Evolutionary conservation across 495 filamentous ascomycete genomes (phyloP), one percentile per base, ranked within the genome.

Genomic region (Trichoderma virens): DNA sequence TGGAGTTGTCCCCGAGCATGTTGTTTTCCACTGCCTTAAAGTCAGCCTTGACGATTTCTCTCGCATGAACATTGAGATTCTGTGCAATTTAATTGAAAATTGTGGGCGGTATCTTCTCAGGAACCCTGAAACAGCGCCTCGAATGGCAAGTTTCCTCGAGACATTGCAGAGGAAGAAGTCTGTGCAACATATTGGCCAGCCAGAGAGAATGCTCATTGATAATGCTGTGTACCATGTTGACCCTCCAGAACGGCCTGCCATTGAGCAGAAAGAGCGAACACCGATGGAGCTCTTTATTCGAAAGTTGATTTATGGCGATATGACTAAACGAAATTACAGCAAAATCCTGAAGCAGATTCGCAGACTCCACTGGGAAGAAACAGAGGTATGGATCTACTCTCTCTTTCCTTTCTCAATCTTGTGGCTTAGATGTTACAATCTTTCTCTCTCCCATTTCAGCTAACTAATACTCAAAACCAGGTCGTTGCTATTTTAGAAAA

Each of bases 211-310:
- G 90, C 85, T 97, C 16, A 93, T 99, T 67, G 94, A 99, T 72
- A 99, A 99, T 73, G 94, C 94, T 20, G 86, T 97, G 65, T 99
- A 99, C 74, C 98, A 96, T 71, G 94, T 99, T 61, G 92, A 97
- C 70, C 94, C 94, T 8, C 94, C 94, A 0, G 88, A 94, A 70
- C 85, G 95, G 64, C 89, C 93, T 51, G 94, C 94, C 0, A 97
- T 98, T 65, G 86, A 91, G 73, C 93, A 97, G 72, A 98, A 98
- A 72, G 93, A 99, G 74, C 85, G 93, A 60, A 95, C 91, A 0
- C 91, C 95, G 4, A 89, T 92, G 71, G 93, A 98, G 70, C 81
- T 94, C 32, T 99, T 93, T 71, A 86, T 99, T 64, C 88, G 92
- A 9, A 91, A 95, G 71, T 78, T 99, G 41, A 83, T 98, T 45